Evolutionary conservation across 805 yeast species (phyloP).

Genomic region (Metschnikowia drakensbergensis): DNA sequence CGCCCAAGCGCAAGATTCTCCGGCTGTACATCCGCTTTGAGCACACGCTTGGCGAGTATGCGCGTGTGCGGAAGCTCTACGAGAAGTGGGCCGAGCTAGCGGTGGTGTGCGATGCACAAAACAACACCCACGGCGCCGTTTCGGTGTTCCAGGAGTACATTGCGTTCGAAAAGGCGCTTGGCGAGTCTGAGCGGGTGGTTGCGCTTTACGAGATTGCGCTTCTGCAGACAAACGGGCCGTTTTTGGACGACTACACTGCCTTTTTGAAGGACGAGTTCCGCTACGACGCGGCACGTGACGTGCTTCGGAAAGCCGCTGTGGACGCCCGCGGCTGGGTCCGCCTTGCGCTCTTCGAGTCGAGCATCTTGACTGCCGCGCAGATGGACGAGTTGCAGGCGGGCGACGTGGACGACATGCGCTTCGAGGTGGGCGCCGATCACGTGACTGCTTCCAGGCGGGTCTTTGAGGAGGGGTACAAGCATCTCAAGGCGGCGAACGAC

Average conservation of each 20-base stretch:
- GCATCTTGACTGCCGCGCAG: conserved; percentile 56
- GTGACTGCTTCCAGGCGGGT: conserved; percentile 48
- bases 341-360: conserved; percentile 67
- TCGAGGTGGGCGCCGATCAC: conserved; percentile 50
- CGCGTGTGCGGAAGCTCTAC: conserved; percentile 69
- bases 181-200: conserved; percentile 66
- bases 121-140: not conserved
- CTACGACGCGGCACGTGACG: conserved; percentile 50
- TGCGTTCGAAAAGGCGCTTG: conserved; percentile 60
- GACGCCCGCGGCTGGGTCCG: conserved; percentile 51
- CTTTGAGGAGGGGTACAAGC: conserved; percentile 51
- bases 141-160: conserved; percentile 62
- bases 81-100: conserved; percentile 55
- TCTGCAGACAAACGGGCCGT: conserved; percentile 16
- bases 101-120: conserved; percentile 8
- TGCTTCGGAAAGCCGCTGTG: conserved; percentile 41
- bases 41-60: conserved; percentile 67
- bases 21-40: conserved; percentile 67
- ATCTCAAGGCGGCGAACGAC: conserved; percentile 35
- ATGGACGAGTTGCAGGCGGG: conserved; percentile 40
- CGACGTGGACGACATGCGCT: conserved; percentile 49
- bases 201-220: conserved; percentile 57
- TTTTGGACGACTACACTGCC: conserved; percentile 43
- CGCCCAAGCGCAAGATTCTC: conserved; percentile 58
- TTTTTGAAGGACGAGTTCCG: conserved; percentile 59